These are phyloP conservation scores for Arthrobotrys conoides DNA, from an alignment of 2,329 filamentous ascomycete genomes.

Conservation along the genomic window DNA sequence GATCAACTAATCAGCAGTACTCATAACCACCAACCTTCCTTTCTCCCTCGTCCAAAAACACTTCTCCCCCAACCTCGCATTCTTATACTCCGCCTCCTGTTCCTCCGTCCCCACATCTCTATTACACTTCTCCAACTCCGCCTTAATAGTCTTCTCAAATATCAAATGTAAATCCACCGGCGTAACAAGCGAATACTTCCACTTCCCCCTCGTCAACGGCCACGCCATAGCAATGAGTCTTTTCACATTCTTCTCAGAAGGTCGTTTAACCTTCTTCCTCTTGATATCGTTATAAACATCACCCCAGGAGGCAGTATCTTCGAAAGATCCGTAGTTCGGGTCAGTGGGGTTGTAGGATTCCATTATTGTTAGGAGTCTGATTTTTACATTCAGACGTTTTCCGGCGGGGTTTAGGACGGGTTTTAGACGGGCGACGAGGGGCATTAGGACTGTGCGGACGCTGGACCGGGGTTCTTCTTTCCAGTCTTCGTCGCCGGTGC, in stretches of 20 bases:
- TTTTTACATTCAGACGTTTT: slow-evolving; percentile 5
- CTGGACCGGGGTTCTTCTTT: slow-evolving; percentile 5
- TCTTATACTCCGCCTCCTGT: slow-evolving; percentile 15
- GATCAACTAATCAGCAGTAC: slow-evolving; percentile 7
- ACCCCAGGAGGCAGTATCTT: background rate
- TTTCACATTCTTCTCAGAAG: background rate
- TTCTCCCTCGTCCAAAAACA: slow-evolving; percentile 23
- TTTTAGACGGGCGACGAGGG: slow-evolving; percentile 18
- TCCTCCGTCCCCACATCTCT: slow-evolving; percentile 21
- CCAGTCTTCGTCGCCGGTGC: slow-evolving; percentile 16
- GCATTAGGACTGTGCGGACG: slow-evolving; percentile 21
- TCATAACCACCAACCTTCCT: slow-evolving; percentile 21
- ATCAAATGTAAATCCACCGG: slow-evolving; percentile 16
- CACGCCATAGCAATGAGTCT: slow-evolving; percentile 26
- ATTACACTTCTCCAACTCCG: slow-evolving; percentile 24
- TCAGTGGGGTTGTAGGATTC: slow-evolving; percentile 3
- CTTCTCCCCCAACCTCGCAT: slow-evolving; percentile 6
- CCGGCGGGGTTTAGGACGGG: background rate
- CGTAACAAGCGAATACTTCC: slow-evolving; percentile 12
- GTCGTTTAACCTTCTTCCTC: slow-evolving; percentile 3
- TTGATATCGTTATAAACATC: slow-evolving; percentile 9
- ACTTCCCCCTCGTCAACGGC: slow-evolving; percentile 28
- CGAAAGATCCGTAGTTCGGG: background rate
- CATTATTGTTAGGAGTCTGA: slow-evolving; percentile 10
- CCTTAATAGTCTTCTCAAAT: slow-evolving; percentile 16